These are phyloP conservation scores for Aspergillus awamori DNA, from an alignment of 2,329 filamentous ascomycete species.

Conservation along the genomic window DNA sequence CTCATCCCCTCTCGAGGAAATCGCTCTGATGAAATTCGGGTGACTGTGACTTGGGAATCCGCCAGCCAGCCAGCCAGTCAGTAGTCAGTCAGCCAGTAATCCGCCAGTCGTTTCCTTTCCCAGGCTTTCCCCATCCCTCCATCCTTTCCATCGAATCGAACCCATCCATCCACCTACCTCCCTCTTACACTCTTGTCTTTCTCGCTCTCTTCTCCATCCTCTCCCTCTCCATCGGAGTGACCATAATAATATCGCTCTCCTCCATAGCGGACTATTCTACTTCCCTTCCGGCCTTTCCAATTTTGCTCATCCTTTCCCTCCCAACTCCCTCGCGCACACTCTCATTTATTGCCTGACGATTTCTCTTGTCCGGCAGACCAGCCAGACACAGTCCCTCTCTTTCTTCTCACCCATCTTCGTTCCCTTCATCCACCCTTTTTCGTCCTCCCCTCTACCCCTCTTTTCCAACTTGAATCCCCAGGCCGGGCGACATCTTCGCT, in stretches of 20 bases:
- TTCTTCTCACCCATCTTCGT: neutral
- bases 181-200: neutral
- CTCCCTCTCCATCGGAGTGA: neutral
- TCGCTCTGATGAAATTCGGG: conserved; percentile 7
- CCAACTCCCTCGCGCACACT: conserved; percentile 13
- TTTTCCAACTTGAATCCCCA: neutral
- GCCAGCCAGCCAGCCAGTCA: neutral
- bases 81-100: neutral
- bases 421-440: conserved; percentile 1
- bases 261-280: conserved; percentile 28
- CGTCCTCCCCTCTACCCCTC: conserved; percentile 10
- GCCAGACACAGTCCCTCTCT: neutral
- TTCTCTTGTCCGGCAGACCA: neutral
- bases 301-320: conserved; percentile 19
- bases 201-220: conserved; percentile 1
- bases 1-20: conserved; percentile 2
- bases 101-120: conserved; percentile 1
- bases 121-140: neutral
- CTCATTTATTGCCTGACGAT: neutral
- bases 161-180: neutral
- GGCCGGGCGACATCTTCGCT: conserved; percentile 3
- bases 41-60: neutral
- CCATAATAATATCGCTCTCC: neutral
- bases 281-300: conserved; percentile 25
- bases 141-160: too few relatives aligned